Evolutionary conservation across 164 flowering plant species (phyloP).

Genomic region (Piper longum): DNA sequence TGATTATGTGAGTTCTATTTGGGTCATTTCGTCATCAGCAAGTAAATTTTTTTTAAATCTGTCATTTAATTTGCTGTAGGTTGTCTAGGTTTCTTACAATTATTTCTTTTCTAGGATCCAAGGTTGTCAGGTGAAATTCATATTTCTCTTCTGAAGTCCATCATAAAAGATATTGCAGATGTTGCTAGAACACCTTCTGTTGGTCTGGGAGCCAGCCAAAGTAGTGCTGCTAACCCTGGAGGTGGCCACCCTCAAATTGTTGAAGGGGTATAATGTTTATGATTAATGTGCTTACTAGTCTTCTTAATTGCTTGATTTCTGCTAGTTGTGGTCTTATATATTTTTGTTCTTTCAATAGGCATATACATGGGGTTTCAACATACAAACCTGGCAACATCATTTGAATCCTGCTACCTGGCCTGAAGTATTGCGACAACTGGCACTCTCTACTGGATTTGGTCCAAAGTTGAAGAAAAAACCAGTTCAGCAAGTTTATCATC

Average conservation of each 20-base stretch:
- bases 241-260: constrained; percentile 94
- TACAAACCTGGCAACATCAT: constrained; percentile 67
- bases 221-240: constrained; percentile 56
- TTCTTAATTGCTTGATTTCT: background rate
- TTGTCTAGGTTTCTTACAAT: background rate
- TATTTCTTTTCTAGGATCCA: constrained; percentile 45
- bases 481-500: constrained; percentile 27
- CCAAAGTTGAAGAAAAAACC: constrained; percentile 56
- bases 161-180: constrained; percentile 89
- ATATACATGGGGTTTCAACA: constrained; percentile 91
- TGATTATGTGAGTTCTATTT: constrained; percentile 54
- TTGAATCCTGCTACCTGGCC: constrained; percentile 88
- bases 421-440: constrained; percentile 72
- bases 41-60: background rate
- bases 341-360: constrained; percentile 36
- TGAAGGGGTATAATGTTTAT: constrained; percentile 55
- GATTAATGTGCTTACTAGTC: background rate
- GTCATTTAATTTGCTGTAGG: background rate
- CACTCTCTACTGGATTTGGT: constrained; percentile 80
- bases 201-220: constrained; percentile 53
- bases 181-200: constrained; percentile 69
- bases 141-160: constrained; percentile 52
- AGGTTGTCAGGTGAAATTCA: constrained; percentile 79
- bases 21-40: too few species aligned
- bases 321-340: background rate